phyloP scores from a whole-genome alignment of 208 protist genomes.

The Trypanosoma mega region DNA sequence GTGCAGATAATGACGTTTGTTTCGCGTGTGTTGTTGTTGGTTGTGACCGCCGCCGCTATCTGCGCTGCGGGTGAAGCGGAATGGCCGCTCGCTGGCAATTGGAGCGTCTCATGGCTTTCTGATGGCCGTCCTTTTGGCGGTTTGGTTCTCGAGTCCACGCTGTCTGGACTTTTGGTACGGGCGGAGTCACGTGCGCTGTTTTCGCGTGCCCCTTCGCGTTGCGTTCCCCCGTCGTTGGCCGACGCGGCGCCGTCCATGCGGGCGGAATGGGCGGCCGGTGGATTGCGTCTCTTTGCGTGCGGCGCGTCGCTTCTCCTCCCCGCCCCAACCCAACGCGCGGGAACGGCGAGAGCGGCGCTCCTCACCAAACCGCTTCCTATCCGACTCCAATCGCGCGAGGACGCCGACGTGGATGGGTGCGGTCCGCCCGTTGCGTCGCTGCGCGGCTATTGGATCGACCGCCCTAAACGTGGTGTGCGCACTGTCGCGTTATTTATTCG shows the following conservation, averaged over 20 bases:
- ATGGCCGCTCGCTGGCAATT: slow-evolving; percentile 9
- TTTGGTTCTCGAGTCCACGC: slow-evolving; percentile 2
- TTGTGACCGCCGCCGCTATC: slow-evolving; percentile 15
- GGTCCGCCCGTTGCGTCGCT: slow-evolving; percentile 22
- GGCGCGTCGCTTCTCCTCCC: too few relatives aligned
- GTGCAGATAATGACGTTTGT: background rate
- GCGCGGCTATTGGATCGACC: slow-evolving; percentile 24
- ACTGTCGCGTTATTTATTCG: slow-evolving; percentile 25
- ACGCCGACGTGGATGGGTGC: slow-evolving; percentile 28
- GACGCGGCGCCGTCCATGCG: too few relatives aligned
- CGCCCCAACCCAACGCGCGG: too few relatives aligned
- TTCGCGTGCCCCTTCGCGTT: background rate
- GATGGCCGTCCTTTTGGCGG: background rate
- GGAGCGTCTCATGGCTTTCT: slow-evolving; percentile 21
- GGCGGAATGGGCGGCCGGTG: too few relatives aligned
- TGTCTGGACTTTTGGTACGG: background rate
- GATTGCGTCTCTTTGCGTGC: too few relatives aligned
- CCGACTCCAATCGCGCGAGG: too few relatives aligned
- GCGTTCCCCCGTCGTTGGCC: too few relatives aligned
- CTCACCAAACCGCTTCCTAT: too few relatives aligned
- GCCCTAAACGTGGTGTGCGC: slow-evolving; percentile 7
- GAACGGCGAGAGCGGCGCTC: too few relatives aligned
- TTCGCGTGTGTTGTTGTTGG: slow-evolving; percentile 22
- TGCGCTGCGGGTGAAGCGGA: background rate
- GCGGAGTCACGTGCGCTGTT: background rate